phyloP scores from a whole-genome alignment of 2,329 filamentous ascomycete genomes.

The Fusarium nisikadoi region DNA sequence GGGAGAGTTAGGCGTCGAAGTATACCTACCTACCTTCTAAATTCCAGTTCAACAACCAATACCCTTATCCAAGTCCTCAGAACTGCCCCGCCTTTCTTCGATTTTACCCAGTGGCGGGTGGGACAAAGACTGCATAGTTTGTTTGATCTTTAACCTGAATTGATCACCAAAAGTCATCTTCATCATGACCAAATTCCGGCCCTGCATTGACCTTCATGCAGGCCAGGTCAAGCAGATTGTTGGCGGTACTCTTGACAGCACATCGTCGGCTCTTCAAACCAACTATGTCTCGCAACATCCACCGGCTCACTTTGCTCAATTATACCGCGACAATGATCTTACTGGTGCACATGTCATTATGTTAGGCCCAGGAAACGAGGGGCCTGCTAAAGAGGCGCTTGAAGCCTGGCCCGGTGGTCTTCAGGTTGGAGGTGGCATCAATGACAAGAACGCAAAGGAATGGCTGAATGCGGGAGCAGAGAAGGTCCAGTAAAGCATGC shows the following conservation, averaged over 20 bases:
- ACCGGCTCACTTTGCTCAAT: conserved; percentile 79
- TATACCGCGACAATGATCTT: conserved; percentile 82
- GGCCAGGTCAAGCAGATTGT: conserved; percentile 99
- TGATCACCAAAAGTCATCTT: neutral
- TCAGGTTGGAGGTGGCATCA: conserved; percentile 96
- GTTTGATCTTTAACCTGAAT: conserved; percentile 8
- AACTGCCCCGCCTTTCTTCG: conserved; percentile 32
- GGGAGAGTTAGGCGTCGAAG: neutral
- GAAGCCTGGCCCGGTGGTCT: conserved; percentile 80
- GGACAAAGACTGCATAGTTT: conserved; percentile 3
- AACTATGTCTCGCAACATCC: conserved; percentile 92
- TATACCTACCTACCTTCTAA: neutral
- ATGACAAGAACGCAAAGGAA: conserved; percentile 79
- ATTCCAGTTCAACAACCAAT: neutral
- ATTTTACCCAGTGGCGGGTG: conserved; percentile 20
- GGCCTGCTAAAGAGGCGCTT: conserved; percentile 81
- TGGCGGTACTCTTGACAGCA: conserved; percentile 85
- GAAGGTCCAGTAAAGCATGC: conserved; percentile 68
- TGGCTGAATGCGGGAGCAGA: conserved; percentile 92
- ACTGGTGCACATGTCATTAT: conserved; percentile 94
- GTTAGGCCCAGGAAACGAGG: conserved; percentile 88
- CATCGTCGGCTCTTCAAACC: conserved; percentile 77
- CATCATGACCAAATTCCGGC: conserved; percentile 90
- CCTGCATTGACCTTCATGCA: conserved; percentile 97
- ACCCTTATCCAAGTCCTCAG: neutral